Base-by-base conservation (phyloP, 805 yeast species). In the Starmerella tilneyi region DNA sequence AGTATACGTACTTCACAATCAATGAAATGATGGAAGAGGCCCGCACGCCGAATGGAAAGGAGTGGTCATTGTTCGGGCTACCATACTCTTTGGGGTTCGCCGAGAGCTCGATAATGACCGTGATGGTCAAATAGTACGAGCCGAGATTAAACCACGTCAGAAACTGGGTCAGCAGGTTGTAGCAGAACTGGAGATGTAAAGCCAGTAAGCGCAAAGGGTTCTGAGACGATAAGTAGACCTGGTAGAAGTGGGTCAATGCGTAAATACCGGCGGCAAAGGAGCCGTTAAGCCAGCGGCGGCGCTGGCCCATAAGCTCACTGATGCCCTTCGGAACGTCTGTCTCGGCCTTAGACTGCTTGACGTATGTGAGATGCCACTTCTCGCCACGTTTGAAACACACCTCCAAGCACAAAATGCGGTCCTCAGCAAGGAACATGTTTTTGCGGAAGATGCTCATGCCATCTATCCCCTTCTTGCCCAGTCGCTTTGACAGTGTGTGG, bases 381-480 rank as follows among this genome's bases (percentile, higher is more conserved):
- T 74, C 70, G 9, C 70, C 71, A 29, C 64, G 63, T 57, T 78
- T 78, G 45, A 79, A 78, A 15, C 75, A 76, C 43, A 78, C 71
- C 54, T 78, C 83, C 56, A 73, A 75, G 61, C 83, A 78, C 49
- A 78, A 65, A 53, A 78, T 78, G 55, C 83, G 73, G 56, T 78
- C 83, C 61, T 78, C 83, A 45, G 83, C 83, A 52, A 78, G 63
- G 56, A 77, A 78, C 83, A 78, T 78, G 58, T 78, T 78, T 46
- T 78, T 76, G 20, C 79, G 73, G 65, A 78, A 78, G 51, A 78
- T 76, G 43, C 72, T 74, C 63, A 75, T 72, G 3, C 78, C 80
- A 50, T 76, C 77, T 32, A 76, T 62, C 9, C 77, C 78, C 54
- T 65, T 64, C 23, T 75, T 75, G 42, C 78, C 74, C 40, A 67